Evolutionary conservation across 2,329 filamentous ascomycete species (phyloP), one percentile per base, ranked within the genome.

Genomic region (Byssochlamys sp.): DNA sequence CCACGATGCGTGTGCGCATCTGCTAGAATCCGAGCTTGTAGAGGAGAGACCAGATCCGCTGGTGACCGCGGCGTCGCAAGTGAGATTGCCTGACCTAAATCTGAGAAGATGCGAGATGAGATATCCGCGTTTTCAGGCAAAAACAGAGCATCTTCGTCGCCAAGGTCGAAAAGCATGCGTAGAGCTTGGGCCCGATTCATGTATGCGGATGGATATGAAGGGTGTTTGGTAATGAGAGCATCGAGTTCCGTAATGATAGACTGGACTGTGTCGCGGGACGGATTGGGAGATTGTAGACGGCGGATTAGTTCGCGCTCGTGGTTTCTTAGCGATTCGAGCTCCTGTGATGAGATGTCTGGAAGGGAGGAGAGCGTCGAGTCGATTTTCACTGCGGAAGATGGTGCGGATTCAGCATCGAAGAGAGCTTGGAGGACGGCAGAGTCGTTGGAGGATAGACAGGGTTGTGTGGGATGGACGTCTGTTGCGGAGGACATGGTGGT

Each of bases 1-100:
- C 74, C 80, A 14, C 79, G 77, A 60, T 84, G 81, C 2, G 81
- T 83, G 61, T 82, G 77, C 24, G 80, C 77, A 35, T 80, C 80
- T 0, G 80, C 78, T 7, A 84, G 69, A 0, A 82, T 70, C 12
- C 75, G 74, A 2, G 77, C 78, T 59, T 81, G 79, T 4, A 74
- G 68, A 0, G 75, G 60, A 0, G 79, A 81, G 0, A 81, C 69
- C 2, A 74, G 66, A 51, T 73, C 69, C 4, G 68, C 67, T 0
- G 75, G 68, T 0, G 73, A 69, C 1, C 62, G 60, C 0, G 77
- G 78, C 28, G 72, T 78, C 24, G 71, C 71, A 55, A 79, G 67
- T 2, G 63, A 58, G n/a, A 84, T 81, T 9, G 80, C 77, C 10
- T 70, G 61, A 1, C 67, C 68, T 2, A 78, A 64, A 45, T 78